These are phyloP conservation scores for Cryptomeria japonica DNA, from an alignment of 75 land plant genomes.

Conservation along the genomic window DNA sequence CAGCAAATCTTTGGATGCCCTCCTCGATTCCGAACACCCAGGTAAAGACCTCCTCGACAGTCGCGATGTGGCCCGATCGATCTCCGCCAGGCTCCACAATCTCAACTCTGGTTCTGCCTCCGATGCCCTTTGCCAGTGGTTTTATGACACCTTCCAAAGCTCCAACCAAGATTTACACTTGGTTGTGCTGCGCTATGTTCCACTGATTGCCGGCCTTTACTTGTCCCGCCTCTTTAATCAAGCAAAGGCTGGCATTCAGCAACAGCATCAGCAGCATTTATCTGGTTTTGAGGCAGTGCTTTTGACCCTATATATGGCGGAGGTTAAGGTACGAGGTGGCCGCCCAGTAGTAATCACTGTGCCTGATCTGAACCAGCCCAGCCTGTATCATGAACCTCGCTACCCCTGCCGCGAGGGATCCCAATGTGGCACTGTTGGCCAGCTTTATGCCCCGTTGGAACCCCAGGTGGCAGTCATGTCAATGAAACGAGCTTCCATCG, in stretches of 20 bases:
- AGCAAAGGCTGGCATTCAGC: neutral
- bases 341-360: slow-evolving; percentile 58
- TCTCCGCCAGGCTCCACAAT: slow-evolving; percentile 46
- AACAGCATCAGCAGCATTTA: slow-evolving; percentile 43
- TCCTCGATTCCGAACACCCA: slow-evolving; percentile 88
- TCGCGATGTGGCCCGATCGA: slow-evolving; percentile 42
- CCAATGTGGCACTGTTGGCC: slow-evolving; percentile 35
- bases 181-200: slow-evolving; percentile 69
- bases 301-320: slow-evolving; percentile 64
- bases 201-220: slow-evolving; percentile 59
- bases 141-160: slow-evolving; percentile 86
- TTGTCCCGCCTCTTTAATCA: slow-evolving; percentile 53
- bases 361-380: slow-evolving; percentile 79
- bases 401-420: slow-evolving; percentile 15
- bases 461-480: slow-evolving; percentile 49
- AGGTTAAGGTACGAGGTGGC: slow-evolving; percentile 66
- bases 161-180: slow-evolving; percentile 76
- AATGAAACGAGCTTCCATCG: slow-evolving; percentile 47
- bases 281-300: slow-evolving; percentile 93
- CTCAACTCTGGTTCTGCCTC: slow-evolving; percentile 76
- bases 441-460: slow-evolving; percentile 32
- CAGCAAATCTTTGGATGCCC: slow-evolving; percentile 27
- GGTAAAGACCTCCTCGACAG: slow-evolving; percentile 77
- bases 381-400: slow-evolving; percentile 84
- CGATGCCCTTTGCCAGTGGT: slow-evolving; percentile 94